These are phyloP conservation scores for Persicaria tinctoria DNA, from an alignment of 148 eudicot species.

Conservation along the genomic window DNA sequence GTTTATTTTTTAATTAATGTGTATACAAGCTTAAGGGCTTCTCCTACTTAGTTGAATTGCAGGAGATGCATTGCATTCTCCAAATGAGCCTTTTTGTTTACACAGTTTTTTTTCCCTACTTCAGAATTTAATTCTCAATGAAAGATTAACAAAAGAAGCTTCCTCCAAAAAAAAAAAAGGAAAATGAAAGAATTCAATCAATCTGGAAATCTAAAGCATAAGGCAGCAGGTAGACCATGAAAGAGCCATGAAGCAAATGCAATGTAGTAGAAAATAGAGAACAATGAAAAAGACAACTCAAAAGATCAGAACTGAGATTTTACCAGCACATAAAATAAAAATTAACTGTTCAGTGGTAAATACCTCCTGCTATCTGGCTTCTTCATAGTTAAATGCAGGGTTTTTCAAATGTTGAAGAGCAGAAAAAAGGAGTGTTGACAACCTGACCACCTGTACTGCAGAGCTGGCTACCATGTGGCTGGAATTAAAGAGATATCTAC, in stretches of 20 bases:
- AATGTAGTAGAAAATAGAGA: constrained; percentile 2
- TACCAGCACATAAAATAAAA: background rate
- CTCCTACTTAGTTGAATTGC: background rate
- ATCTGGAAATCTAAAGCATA: background rate
- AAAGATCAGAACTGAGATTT: background rate
- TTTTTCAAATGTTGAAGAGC: constrained; percentile 3
- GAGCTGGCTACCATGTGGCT: constrained; percentile 12
- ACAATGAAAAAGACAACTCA: constrained; percentile 2
- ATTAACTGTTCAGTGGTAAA: background rate
- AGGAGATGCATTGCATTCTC: background rate
- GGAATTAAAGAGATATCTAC: constrained; percentile 11
- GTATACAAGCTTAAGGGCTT: background rate
- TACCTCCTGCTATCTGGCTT: background rate
- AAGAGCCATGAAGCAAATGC: background rate
- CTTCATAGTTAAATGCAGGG: constrained; percentile 8
- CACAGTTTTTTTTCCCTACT: background rate
- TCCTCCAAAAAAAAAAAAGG: no score
- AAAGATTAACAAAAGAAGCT: no score
- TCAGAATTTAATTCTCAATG: background rate
- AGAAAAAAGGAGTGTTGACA: background rate
- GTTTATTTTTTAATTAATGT: constrained; percentile 3
- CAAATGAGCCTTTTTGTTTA: background rate
- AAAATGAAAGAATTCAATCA: no score
- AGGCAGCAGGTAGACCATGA: background rate
- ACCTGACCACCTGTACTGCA: constrained; percentile 5